These are phyloP conservation scores for Trametes sanguinea DNA, from an alignment of 768 basidiomycete species.

Conservation along the genomic window DNA sequence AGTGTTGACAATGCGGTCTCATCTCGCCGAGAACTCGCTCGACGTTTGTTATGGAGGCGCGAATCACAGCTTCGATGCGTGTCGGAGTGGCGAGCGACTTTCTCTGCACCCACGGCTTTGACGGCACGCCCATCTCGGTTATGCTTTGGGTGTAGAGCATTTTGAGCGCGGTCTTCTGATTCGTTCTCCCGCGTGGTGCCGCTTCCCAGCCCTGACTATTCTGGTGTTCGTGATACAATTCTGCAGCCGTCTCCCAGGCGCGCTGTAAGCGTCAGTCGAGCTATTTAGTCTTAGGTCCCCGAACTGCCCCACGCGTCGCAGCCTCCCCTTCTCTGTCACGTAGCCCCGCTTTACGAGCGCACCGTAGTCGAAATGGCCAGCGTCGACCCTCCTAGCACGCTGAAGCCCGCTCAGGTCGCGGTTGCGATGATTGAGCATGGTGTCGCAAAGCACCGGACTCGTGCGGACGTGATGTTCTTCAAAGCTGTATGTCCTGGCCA, in stretches of 20 bases:
- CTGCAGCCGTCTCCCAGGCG: slow-evolving; percentile 11
- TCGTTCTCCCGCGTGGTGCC: neutral
- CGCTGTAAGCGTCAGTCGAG: slow-evolving; percentile 10
- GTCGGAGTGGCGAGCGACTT: neutral
- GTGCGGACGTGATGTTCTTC: slow-evolving; percentile 59
- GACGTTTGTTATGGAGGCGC: neutral
- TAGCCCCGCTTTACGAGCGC: neutral
- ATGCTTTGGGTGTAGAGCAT: neutral
- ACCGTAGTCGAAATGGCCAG: slow-evolving; percentile 11
- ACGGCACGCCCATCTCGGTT: neutral
- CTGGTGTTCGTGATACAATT: slow-evolving; percentile 1
- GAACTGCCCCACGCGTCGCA: slow-evolving; percentile 2
- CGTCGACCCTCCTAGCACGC: slow-evolving; percentile 43
- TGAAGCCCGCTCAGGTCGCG: slow-evolving; percentile 62
- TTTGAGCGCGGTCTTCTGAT: slow-evolving; percentile 3
- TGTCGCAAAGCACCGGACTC: slow-evolving; percentile 63
- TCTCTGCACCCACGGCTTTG: neutral
- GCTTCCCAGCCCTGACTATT: slow-evolving; percentile 4
- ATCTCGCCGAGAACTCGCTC: neutral
- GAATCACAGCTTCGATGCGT: neutral
- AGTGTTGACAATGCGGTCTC: neutral
- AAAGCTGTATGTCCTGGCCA: slow-evolving; percentile 55
- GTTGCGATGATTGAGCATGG: slow-evolving; percentile 56
- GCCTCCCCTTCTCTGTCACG: neutral
- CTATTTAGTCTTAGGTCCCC: slow-evolving; percentile 10